Base-by-base conservation (phyloP, 2,329 filamentous ascomycete genomes). In the Pseudogymnoascus sp. region DNA sequence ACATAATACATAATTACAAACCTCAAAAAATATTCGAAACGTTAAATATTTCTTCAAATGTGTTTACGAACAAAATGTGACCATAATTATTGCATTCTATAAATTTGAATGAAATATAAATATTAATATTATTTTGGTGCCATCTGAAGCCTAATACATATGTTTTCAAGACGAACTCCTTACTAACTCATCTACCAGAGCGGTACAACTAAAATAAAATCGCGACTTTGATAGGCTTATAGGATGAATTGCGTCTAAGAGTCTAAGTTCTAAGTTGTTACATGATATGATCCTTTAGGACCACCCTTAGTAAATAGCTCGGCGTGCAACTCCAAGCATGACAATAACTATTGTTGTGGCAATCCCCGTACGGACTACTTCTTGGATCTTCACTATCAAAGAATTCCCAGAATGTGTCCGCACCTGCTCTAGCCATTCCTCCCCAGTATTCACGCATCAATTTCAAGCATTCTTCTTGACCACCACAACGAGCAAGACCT, bases 271-370 rank as follows among this genome's bases (percentile, higher is more conserved):
- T 54, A 54, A 31, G n/a, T 11, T 54, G 4, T 54, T 12, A 7
- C 8, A 29, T 51, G 23, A 51, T 16, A 60, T 67, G 54, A 10
- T 66, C 63, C 12, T 67, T 65, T 14, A 67, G 39, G 14, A 66
- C 65, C 63, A 71, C 66, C 51, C 71, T 67, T 3, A 73, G 65
- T 39, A 73, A 51, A 63, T 72, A 72, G 14, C 70, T 70, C 1
- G 71, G 71, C 12, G 71, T 73, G 61, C 72, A 74, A 63, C 70
- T 71, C 73, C 73, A 74, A 1, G 73, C 72, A 69, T 74, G 72
- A 23, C 72, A 75, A 65, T 72, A 75, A 37, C 70, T 72, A 54
- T 74, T 75, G 64, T 73, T 73, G 16, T 71, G 66, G 12, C 66
- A 69, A 65, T 74, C 73, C 2, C 69, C 71, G 62, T 74, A 74